phyloP scores from a whole-genome alignment of 345 rosid species.

The Turritis glabra region DNA sequence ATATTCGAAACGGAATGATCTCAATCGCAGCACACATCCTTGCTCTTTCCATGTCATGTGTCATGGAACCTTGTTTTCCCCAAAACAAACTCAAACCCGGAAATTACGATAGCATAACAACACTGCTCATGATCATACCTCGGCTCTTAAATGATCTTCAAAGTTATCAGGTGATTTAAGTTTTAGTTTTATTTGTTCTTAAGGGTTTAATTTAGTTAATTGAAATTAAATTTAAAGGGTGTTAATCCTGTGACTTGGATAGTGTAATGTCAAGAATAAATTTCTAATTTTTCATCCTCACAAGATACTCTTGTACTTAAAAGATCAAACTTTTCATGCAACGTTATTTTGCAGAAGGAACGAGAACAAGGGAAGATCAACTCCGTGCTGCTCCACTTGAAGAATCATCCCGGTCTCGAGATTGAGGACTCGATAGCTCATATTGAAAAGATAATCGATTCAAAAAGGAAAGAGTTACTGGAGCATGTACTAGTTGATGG shows the following conservation, averaged over 20 bases:
- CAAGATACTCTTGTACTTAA: background rate
- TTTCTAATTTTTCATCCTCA: background rate
- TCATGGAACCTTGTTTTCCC: constrained; percentile 33
- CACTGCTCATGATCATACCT: constrained; percentile 50
- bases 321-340: background rate
- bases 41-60: constrained; percentile 43
- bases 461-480: constrained; percentile 43
- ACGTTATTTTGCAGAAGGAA: constrained; percentile 46
- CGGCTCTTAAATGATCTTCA: constrained; percentile 64
- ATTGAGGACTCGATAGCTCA: constrained; percentile 49
- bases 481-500: constrained; percentile 46
- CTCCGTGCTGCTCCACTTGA: constrained; percentile 45
- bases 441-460: constrained; percentile 34
- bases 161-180: constrained; percentile 48
- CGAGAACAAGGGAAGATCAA: constrained; percentile 52
- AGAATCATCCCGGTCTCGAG: constrained; percentile 25
- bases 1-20: constrained; percentile 48
- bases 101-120: constrained; percentile 45
- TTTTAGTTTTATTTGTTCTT: background rate
- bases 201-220: background rate
- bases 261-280: background rate
- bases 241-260: background rate
- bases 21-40: constrained; percentile 52
- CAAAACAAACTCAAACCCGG: constrained; percentile 33
- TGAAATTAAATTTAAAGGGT: background rate